These are phyloP conservation scores for Microglena sp. DNA, from an alignment of 139 green algal genomes.

Conservation along the genomic window DNA sequence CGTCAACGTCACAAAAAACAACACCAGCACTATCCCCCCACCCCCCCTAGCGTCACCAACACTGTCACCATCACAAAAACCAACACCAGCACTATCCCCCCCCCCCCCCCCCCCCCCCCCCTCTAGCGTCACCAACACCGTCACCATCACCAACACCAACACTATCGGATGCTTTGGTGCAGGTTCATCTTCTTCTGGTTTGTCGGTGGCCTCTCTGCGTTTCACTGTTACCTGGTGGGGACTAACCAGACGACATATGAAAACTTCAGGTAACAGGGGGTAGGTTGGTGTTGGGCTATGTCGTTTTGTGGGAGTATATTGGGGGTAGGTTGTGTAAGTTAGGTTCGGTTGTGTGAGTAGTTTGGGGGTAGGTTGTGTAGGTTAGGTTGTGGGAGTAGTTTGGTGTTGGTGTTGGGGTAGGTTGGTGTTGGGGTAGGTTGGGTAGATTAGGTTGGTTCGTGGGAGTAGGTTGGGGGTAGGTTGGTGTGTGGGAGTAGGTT, in stretches of 20 bases:
- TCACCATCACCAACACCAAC: not conserved
- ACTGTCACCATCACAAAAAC: not conserved
- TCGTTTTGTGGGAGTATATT: too few relatives aligned
- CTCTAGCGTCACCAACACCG: not conserved
- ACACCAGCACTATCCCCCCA: too few relatives aligned
- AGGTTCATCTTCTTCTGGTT: slow-evolving; percentile 80
- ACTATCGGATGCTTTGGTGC: slow-evolving; percentile 56
- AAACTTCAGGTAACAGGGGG: slow-evolving; percentile 75
- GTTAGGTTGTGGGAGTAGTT: too few relatives aligned
- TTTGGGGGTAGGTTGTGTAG: not conserved
- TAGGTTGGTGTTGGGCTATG: too few relatives aligned
- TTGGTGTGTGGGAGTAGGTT: too few relatives aligned
- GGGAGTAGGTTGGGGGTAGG: too few relatives aligned
- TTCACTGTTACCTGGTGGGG: slow-evolving; percentile 86
- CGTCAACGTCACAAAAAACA: too few relatives aligned
- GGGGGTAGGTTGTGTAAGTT: not conserved
- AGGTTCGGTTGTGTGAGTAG: not conserved
- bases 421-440: too few relatives aligned
- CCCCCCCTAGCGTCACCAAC: too few relatives aligned
- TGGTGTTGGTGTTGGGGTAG: too few relatives aligned
- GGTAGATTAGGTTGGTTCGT: too few relatives aligned
- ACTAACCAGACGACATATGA: slow-evolving; percentile 97
- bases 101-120: not conserved
- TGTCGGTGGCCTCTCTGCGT: slow-evolving; percentile 79
- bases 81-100: not conserved